Conservation (phyloP, 2,329 filamentous ascomycete species). For the Zasmidium angulare region DNA sequence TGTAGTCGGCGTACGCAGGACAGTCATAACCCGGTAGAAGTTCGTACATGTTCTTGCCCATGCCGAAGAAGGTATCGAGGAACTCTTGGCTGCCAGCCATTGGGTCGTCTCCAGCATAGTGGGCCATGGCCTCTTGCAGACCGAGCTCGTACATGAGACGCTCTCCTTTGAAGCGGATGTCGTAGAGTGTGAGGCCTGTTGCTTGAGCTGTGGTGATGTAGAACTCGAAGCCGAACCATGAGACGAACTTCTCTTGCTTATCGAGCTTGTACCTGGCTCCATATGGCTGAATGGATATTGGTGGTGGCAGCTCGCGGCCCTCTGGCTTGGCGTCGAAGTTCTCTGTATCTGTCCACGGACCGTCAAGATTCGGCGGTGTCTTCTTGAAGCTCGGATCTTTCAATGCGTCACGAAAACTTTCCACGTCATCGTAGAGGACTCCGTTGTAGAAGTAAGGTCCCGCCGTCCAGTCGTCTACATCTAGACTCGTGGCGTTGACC, state of each 20-base stretch:
- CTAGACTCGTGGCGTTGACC: slow-evolving; percentile 50
- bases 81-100: slow-evolving; percentile 42
- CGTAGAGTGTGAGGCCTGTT: slow-evolving; percentile 49
- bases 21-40: slow-evolving; percentile 56
- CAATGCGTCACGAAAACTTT: slow-evolving; percentile 50
- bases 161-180: slow-evolving; percentile 53
- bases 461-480: slow-evolving; percentile 50
- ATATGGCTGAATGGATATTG: slow-evolving; percentile 39
- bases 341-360: slow-evolving; percentile 50
- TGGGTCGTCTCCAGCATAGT: slow-evolving; percentile 52
- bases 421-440: slow-evolving; percentile 51
- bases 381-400: slow-evolving; percentile 47
- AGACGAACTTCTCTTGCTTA: slow-evolving; percentile 47
- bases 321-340: slow-evolving; percentile 41
- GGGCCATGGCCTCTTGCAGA: slow-evolving; percentile 54
- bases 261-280: slow-evolving; percentile 46
- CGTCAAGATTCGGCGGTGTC: slow-evolving; percentile 50
- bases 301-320: slow-evolving; percentile 55
- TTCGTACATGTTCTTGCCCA: slow-evolving; percentile 50
- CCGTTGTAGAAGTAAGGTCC: slow-evolving; percentile 57
- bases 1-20: slow-evolving; percentile 52
- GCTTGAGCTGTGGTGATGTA: slow-evolving; percentile 49
- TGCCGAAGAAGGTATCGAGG: slow-evolving; percentile 35
- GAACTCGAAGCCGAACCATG: slow-evolving; percentile 56
- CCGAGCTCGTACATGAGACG: slow-evolving; percentile 55